Conservation (phyloP, 1,284 basidiomycete species). For the Apiotrichum siamense region DNA sequence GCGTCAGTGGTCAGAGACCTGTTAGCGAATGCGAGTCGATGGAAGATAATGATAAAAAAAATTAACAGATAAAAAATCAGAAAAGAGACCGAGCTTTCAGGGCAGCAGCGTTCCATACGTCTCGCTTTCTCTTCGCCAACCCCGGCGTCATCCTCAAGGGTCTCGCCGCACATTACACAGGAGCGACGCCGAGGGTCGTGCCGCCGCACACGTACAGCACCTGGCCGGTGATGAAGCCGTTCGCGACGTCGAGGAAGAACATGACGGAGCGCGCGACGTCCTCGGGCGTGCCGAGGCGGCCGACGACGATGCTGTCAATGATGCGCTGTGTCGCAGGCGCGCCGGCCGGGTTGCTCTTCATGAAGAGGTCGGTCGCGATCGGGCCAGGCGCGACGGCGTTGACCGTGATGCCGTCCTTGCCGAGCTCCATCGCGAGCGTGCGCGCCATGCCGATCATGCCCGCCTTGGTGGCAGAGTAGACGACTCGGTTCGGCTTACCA, state of each 20-base stretch:
- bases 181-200: conserved; percentile 11
- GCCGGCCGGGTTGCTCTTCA: conserved; percentile 44
- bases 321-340: conserved; percentile 63
- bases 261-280: conserved; percentile 79
- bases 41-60: no score
- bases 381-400: conserved; percentile 85
- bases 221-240: conserved; percentile 12
- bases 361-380: conserved; percentile 67
- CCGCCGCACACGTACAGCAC: conserved; percentile 16
- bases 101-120: no score
- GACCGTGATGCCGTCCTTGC: conserved; percentile 75
- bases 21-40: no score
- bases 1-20: no score
- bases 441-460: conserved; percentile 70
- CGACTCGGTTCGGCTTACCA: conserved; percentile 61
- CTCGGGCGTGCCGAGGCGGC: conserved; percentile 78
- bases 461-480: conserved; percentile 81
- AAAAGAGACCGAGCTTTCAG: no score
- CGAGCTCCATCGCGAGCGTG: conserved; percentile 59
- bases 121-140: no score
- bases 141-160: no score
- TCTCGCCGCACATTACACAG: conserved; percentile 5
- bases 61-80: no score
- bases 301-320: conserved; percentile 80
- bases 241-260: conserved; percentile 62